These are phyloP conservation scores for Phyllosticta citriasiana DNA, from an alignment of 2,329 filamentous ascomycete genomes.

Conservation along the genomic window DNA sequence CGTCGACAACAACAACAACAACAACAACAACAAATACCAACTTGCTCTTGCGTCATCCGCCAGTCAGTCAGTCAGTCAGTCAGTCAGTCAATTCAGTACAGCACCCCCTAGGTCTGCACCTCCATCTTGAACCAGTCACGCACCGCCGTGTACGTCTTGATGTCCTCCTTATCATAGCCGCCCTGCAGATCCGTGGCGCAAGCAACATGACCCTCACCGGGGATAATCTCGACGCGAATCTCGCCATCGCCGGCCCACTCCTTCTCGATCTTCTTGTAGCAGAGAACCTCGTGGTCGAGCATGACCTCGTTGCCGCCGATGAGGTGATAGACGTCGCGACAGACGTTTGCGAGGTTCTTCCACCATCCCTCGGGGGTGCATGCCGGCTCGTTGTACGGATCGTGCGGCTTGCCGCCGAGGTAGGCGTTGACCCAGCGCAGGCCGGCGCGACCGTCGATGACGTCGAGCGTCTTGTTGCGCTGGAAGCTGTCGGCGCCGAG, in stretches of 20 bases:
- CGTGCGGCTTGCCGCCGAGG: conserved; percentile 1
- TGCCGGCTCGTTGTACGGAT: conserved; percentile 6
- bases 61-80: no score
- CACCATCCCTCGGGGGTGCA: conserved; percentile 4
- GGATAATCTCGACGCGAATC: background rate
- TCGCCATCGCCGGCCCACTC: background rate
- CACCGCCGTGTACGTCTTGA: background rate
- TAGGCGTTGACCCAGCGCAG: conserved; percentile 2
- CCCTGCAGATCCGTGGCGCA: background rate
- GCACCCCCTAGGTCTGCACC: background rate
- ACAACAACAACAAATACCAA: no score
- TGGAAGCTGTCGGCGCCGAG: background rate
- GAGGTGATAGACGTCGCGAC: background rate
- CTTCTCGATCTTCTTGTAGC: conserved; percentile 1
- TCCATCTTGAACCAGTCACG: conserved; percentile 4
- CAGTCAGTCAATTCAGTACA: background rate
- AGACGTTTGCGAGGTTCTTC: background rate
- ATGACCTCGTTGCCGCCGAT: conserved; percentile 6
- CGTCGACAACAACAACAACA: no score
- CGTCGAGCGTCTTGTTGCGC: background rate
- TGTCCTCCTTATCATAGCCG: background rate
- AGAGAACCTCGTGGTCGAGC: background rate
- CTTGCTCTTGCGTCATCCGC: no score
- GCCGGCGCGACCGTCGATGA: background rate
- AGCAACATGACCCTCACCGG: background rate